Conservation (phyloP, 2,329 filamentous ascomycete species). For the Penicillium sp. region DNA sequence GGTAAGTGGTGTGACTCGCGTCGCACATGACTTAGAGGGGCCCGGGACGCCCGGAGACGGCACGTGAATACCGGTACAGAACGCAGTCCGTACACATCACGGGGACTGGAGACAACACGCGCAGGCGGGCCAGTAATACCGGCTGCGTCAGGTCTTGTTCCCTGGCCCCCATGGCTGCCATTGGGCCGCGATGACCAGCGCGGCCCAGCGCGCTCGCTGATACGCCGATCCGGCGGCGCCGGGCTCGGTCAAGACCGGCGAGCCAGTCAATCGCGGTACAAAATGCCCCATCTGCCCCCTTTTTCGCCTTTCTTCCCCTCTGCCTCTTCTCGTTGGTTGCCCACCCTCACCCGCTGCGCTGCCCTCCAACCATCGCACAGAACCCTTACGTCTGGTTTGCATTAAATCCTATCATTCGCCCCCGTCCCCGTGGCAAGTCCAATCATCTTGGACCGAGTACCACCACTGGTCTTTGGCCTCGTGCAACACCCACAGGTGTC, state of each 20-base stretch:
- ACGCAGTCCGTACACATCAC: no score
- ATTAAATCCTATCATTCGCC: no score
- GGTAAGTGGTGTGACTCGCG: neutral
- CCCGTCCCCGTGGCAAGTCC: constrained; percentile 7
- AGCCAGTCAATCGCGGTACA: constrained; percentile 36
- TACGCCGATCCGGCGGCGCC: constrained; percentile 6
- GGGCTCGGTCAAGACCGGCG: neutral
- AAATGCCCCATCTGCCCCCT: constrained; percentile 43
- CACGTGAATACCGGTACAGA: no score
- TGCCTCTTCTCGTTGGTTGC: constrained; percentile 44
- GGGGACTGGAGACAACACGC: no score
- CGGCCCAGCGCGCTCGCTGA: constrained; percentile 6
- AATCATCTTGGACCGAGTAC: constrained; percentile 21
- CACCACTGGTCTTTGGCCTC: no score
- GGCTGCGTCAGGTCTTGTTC: no score
- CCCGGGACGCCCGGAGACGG: constrained; percentile 24
- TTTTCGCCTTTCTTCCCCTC: constrained; percentile 36
- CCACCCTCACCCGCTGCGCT: constrained; percentile 30
- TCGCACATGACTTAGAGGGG: constrained; percentile 28
- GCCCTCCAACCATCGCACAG: constrained; percentile 31
- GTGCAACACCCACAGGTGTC: no score
- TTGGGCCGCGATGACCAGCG: neutral
- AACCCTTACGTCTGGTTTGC: constrained; percentile 17
- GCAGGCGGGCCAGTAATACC: no score
- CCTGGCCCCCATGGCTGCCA: neutral